Evolutionary conservation across 1,284 basidiomycete genomes (phyloP), one percentile per base, ranked within the genome.

Genomic region (Exobasidium rhododendri): DNA sequence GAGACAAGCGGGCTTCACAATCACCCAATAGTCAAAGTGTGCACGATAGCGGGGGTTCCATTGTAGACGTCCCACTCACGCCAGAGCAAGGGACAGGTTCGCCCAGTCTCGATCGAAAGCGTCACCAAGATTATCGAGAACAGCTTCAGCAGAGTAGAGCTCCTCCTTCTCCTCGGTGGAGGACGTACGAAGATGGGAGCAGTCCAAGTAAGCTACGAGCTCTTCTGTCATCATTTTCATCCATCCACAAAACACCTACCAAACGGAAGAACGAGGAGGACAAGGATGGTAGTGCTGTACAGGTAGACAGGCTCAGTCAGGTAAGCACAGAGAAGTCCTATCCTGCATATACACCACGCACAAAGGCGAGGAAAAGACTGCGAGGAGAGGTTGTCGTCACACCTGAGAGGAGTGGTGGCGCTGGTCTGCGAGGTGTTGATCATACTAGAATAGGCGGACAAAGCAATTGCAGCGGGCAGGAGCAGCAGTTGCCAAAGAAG

Each of bases 321-420:
- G 28, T n/a, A 20, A 24, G 47, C 22, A 26, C 14, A 4, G 26
- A 14, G 22, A 50, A 13, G 13, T 4, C 13, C 24, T 50, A n/a
- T 24, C 28, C 20, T 50, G 26, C 47, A 17, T 50, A 24, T 35
- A 75, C 73, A 20, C 73, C 73, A 7, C 52, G 72, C 4, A 75
- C 73, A 2, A 74, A 71, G 53, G 73, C 73, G 31, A 40, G 73
- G 13, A 75, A 75, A 62, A 51, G 73, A 22, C 61, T 75, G 52
- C 32, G 73, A n/a, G 73, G 73, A 1, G 73, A 75, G 58, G 68
- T 70, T 24, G 68, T 75, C 47, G 28, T 50, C 13, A 50, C 47
- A 26, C 47, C 47, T 24, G 47, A 28, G 26, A 50, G 28, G 26
- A 2, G 4, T 5, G 20, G 20, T 5, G 20, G 13, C 22, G 26